Evolutionary conservation across 495 filamentous ascomycete species (phyloP), one percentile per base, ranked within the genome.

Genomic region (Aspergillus leporis): DNA sequence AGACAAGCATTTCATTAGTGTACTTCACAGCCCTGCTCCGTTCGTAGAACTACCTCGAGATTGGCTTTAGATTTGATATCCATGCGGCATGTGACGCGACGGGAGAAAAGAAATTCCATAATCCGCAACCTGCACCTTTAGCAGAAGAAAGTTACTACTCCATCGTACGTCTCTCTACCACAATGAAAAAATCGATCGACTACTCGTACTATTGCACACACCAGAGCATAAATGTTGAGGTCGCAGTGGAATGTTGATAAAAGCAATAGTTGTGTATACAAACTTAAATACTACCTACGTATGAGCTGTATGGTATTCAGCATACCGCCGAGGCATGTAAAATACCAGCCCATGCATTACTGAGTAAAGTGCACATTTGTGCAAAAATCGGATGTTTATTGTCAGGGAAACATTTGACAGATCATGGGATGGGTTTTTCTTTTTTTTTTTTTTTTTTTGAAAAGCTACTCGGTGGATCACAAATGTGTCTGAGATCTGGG

Each of bases 241-340:
- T 2, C 36, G 2, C 16, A 9, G 16, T 40, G 36, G 36, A 40
- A 40, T 47, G 43, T 47, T 47, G 19, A 47, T 23, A 12, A 48
- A 12, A 14, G 23, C 5, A 28, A 48, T 18, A 49, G 21, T 49
- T 13, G 10, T 40, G 36, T 40, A 40, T 19, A 47, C 43, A 47
- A 47, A 47, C 13, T 4, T 12, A 40, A 13, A n/a, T n/a, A n/a
- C n/a, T n/a, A n/a, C n/a, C n/a, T n/a, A n/a, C n/a, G 16, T 43
- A 12, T 43, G 4, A 38, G 18, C 43, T 47, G 47, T 48, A 60
- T 62, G 65, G 62, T 65, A 70, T 70, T 61, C 55, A 69, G 58
- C 62, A 74, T 69, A 70, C 69, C 64, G 58, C 52, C 30, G 38
- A 56, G 67, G 68, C 60, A 67, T 70, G 67, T 61, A n/a, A 56